Evolutionary conservation across 169 alveolate genomes (phyloP).

Genomic region (Plasmodium gonderi): DNA sequence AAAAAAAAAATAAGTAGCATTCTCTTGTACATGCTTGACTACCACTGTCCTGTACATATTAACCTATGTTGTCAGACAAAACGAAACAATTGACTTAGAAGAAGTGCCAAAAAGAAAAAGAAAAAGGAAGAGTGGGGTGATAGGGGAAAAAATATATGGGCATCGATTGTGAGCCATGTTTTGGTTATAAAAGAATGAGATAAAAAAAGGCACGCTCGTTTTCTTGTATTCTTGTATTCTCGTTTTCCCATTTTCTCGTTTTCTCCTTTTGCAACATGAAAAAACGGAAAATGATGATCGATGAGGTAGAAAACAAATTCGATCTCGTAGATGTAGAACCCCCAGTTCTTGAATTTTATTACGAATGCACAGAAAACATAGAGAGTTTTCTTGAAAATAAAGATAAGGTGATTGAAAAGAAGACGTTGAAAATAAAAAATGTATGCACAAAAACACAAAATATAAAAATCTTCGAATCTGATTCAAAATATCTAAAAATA

Average conservation of each 20-base stretch:
- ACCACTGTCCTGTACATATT: no score
- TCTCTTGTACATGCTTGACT: no score
- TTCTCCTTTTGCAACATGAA: not conserved
- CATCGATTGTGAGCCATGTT: no score
- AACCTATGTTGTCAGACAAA: no score
- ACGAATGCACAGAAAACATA: conserved; percentile 32
- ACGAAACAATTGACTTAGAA: no score
- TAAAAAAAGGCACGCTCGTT: no score
- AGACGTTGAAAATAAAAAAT: conserved; percentile 35
- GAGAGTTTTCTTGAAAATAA: conserved; percentile 24
- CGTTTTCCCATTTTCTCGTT: not conserved
- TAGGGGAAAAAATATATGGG: no score
- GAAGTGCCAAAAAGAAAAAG: no score
- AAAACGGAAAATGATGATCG: not conserved
- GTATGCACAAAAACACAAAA: conserved; percentile 55
- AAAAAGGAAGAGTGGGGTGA: no score
- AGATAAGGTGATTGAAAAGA: conserved; percentile 34
- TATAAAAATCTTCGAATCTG: conserved; percentile 31
- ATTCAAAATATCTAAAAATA: conserved; percentile 41
- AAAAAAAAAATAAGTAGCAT: no score
- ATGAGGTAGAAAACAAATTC: conserved; percentile 10
- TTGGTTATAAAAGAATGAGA: no score
- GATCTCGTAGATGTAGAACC: conserved; percentile 64
- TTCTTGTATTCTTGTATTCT: not conserved
- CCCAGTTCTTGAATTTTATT: conserved; percentile 17